A percentile compares a stretch with the other conserved stretches of the same genome.
phyloP scores from a whole-genome alignment of 2,329 filamentous ascomycete genomes.

The Keithomyces neogunnii region DNA sequence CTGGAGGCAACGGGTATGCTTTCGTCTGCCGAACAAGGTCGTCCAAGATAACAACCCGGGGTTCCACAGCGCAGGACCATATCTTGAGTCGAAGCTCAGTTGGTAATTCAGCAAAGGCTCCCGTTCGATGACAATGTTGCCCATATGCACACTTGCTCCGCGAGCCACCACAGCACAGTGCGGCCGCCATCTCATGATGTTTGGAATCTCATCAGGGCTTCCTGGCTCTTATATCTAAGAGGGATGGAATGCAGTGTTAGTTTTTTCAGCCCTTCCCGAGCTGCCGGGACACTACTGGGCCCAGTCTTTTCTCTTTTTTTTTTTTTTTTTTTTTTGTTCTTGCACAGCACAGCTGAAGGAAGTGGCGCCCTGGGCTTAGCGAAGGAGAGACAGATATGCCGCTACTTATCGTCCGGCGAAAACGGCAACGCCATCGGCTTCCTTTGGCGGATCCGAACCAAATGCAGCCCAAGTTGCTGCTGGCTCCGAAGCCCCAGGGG shows the following conservation, averaged over 20 bases:
- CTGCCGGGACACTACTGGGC: slow-evolving; percentile 1
- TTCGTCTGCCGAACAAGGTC: slow-evolving; percentile 21
- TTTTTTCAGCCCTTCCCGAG: slow-evolving; percentile 2
- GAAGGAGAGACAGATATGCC: slow-evolving; percentile 3
- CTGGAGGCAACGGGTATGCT: slow-evolving; percentile 25
- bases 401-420: slow-evolving; percentile 3
- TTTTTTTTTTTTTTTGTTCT: too few species aligned
- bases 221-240: neutral
- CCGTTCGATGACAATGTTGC: neutral
- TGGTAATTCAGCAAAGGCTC: slow-evolving; percentile 22
- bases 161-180: slow-evolving; percentile 1
- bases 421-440: slow-evolving; percentile 5
- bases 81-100: slow-evolving; percentile 29
- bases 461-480: neutral
- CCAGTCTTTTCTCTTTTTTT: neutral
- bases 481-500: neutral
- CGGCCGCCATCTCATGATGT: slow-evolving; percentile 3
- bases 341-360: neutral
- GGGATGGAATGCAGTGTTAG: neutral
- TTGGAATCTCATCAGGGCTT: neutral
- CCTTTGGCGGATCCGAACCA: neutral
- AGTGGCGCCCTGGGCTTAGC: neutral
- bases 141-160: neutral
- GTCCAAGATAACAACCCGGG: slow-evolving; percentile 26
- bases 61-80: slow-evolving; percentile 27